These are phyloP conservation scores for Abelmoschus esculentus DNA, from an alignment of 345 rosid genomes.

Conservation along the genomic window DNA sequence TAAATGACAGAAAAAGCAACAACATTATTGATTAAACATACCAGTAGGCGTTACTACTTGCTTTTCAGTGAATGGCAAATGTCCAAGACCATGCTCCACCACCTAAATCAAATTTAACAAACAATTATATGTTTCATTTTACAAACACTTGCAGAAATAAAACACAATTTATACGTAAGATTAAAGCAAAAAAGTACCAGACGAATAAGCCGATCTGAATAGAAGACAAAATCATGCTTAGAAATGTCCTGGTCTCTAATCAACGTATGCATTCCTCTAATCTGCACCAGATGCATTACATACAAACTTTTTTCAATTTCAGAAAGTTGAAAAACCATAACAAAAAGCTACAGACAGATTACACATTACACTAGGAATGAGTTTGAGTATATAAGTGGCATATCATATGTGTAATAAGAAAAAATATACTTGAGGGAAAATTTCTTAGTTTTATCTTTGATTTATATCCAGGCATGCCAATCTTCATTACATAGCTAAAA, in stretches of 20 bases:
- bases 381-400: slow-evolving; percentile 3
- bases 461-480: not conserved
- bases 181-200: slow-evolving; percentile 39
- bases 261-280: slow-evolving; percentile 98
- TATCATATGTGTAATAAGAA: no score
- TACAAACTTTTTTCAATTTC: no score
- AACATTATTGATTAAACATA: slow-evolving; percentile 6
- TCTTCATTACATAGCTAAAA: not conserved
- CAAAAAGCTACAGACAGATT: no score
- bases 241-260: slow-evolving; percentile 91
- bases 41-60: slow-evolving; percentile 96
- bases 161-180: slow-evolving; percentile 10
- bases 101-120: slow-evolving; percentile 45
- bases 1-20: not conserved
- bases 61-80: slow-evolving; percentile 93
- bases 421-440: no score
- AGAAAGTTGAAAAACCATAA: no score
- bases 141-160: not conserved
- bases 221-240: slow-evolving; percentile 96
- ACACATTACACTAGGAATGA: no score
- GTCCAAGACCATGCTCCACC: slow-evolving; percentile 96
- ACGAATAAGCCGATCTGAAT: slow-evolving; percentile 93
- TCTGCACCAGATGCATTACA: slow-evolving; percentile 56
- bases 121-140: slow-evolving; percentile 9
- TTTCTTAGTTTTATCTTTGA: no score